Conservation (phyloP, 345 rosid species). For the Salix dunnii region DNA sequence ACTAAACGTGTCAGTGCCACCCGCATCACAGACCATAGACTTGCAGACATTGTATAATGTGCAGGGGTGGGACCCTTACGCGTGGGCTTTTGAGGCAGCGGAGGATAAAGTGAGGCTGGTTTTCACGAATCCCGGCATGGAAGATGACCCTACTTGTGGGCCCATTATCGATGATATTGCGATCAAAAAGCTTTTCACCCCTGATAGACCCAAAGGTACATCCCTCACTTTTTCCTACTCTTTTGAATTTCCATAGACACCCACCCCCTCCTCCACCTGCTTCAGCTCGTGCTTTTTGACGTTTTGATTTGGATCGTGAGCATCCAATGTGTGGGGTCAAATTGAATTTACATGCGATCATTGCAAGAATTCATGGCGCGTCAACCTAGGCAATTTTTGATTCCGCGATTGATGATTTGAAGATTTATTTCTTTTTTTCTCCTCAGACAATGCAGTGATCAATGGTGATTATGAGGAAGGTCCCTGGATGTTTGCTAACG, state of each 20-base stretch:
- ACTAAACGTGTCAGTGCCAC: constrained; percentile 77
- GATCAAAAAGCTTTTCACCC: constrained; percentile 77
- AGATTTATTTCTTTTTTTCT: background rate
- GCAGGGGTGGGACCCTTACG: constrained; percentile 98
- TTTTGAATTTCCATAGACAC: background rate
- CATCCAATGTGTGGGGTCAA: constrained; percentile 4
- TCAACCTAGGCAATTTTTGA: background rate
- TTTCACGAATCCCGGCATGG: constrained; percentile 92
- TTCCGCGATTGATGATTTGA: background rate
- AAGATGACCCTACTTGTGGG: constrained; percentile 96
- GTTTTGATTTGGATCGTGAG: background rate
- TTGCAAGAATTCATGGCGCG: background rate
- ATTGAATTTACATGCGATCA: background rate
- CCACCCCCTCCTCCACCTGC: background rate
- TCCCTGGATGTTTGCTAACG: constrained; percentile 88
- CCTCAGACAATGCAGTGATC: constrained; percentile 68
- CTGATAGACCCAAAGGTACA: constrained; percentile 76
- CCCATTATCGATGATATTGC: constrained; percentile 90
- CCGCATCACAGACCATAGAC: constrained; percentile 76
- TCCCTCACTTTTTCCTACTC: background rate
- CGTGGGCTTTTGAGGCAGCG: constrained; percentile 79
- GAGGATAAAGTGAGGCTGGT: constrained; percentile 50
- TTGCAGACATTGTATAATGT: constrained; percentile 87
- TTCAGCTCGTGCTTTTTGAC: constrained; percentile 6
- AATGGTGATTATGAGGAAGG: constrained; percentile 93